Evolutionary conservation across 2,329 filamentous ascomycete genomes (phyloP).

Genomic region (Elsinoe ampelina): DNA sequence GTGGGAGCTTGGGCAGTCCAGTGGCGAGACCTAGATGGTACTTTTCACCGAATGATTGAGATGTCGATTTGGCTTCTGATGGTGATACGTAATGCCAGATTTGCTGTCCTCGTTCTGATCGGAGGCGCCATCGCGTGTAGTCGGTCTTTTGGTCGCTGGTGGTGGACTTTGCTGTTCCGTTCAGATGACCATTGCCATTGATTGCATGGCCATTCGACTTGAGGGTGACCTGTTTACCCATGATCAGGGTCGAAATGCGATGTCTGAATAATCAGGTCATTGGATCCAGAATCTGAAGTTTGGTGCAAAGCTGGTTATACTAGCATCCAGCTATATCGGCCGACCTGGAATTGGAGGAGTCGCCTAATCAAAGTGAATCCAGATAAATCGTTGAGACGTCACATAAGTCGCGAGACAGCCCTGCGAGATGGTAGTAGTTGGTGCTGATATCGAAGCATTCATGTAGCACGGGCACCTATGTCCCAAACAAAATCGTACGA

Average conservation of each 20-base stretch:
- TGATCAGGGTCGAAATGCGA: neutral
- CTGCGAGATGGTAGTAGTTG: too few species aligned
- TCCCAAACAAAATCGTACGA: neutral
- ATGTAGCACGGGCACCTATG: too few species aligned
- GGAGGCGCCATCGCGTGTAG: conserved; percentile 70
- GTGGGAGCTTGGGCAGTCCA: conserved; percentile 62
- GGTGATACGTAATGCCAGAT: conserved; percentile 85
- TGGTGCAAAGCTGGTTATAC: too few species aligned
- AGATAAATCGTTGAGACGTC: too few species aligned
- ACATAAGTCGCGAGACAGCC: too few species aligned
- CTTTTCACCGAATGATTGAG: conserved; percentile 81
- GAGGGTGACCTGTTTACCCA: neutral
- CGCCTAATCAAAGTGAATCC: too few species aligned
- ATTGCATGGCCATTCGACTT: conserved; percentile 16
- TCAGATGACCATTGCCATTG: conserved; percentile 15
- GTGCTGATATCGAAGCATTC: too few species aligned
- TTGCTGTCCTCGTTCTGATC: conserved; percentile 73
- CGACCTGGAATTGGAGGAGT: too few species aligned
- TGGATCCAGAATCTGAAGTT: neutral
- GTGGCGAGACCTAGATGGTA: conserved; percentile 73
- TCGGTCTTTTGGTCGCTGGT: conserved; percentile 49
- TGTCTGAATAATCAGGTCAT: neutral
- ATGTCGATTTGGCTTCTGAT: conserved; percentile 69
- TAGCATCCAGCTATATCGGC: too few species aligned
- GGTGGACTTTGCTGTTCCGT: neutral